Evolutionary conservation across 352 stramenopile species (phyloP).

Genomic region (Phytophthora agathidicida): DNA sequence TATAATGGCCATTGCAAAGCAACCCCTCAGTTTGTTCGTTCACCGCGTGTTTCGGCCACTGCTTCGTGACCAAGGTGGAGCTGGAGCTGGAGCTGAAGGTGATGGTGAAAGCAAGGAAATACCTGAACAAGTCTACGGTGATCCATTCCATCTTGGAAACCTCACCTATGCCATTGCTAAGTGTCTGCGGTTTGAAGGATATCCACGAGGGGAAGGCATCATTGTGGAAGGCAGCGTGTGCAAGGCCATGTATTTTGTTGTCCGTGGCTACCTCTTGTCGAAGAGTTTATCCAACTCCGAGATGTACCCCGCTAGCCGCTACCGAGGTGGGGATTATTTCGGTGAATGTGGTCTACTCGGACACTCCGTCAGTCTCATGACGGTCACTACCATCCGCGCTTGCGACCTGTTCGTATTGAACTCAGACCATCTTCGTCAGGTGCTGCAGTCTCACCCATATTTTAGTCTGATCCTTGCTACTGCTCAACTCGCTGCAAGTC

Average conservation of each 20-base stretch:
- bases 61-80: slow-evolving; percentile 8
- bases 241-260: slow-evolving; percentile 74
- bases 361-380: slow-evolving; percentile 59
- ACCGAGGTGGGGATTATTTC: slow-evolving; percentile 61
- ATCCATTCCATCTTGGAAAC: slow-evolving; percentile 19
- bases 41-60: slow-evolving; percentile 51
- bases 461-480: slow-evolving; percentile 54
- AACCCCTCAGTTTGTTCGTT: slow-evolving; percentile 51
- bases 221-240: slow-evolving; percentile 68
- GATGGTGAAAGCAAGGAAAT: not conserved
- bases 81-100: not conserved
- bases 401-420: slow-evolving; percentile 68
- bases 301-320: slow-evolving; percentile 55
- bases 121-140: not conserved
- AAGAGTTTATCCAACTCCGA: slow-evolving; percentile 53
- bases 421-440: slow-evolving; percentile 51
- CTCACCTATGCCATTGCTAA: slow-evolving; percentile 53
- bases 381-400: slow-evolving; percentile 55
- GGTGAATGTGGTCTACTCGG: slow-evolving; percentile 57
- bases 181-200: slow-evolving; percentile 65
- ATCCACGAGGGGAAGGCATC: slow-evolving; percentile 59
- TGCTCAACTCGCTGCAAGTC: slow-evolving; percentile 41
- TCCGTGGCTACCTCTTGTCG: slow-evolving; percentile 57
- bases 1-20: slow-evolving; percentile 45
- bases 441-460: slow-evolving; percentile 43